phyloP scores from a whole-genome alignment of 108 stramenopile genomes.

The Nannochloropsis gaditana region DNA sequence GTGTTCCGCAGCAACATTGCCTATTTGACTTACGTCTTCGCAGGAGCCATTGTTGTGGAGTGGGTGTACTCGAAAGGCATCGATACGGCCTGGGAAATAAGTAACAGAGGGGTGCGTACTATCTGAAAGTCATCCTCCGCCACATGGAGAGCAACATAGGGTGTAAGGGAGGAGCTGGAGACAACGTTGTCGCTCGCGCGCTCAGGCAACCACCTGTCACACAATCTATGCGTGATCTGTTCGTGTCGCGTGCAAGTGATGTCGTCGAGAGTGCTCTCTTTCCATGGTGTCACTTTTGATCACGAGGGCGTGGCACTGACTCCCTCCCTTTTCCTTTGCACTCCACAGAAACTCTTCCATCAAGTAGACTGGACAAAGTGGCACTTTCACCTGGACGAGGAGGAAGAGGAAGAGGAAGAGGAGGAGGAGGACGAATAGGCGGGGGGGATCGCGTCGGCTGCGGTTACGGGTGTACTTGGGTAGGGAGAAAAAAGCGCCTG shows the following conservation, averaged over 20 bases:
- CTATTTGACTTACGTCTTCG: slow-evolving; percentile 35
- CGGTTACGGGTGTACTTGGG: too few species aligned
- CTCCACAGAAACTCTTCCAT: slow-evolving; percentile 27
- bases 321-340: too few species aligned
- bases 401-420: neutral
- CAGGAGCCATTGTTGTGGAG: slow-evolving; percentile 27
- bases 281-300: too few species aligned
- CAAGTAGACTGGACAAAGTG: slow-evolving; percentile 29
- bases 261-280: too few species aligned
- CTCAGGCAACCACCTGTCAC: too few species aligned
- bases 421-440: neutral
- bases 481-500: too few species aligned
- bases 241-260: too few species aligned
- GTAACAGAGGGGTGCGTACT: slow-evolving; percentile 31
- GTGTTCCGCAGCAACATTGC: slow-evolving; percentile 24
- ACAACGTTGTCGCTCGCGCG: too few species aligned
- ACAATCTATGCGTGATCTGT: too few species aligned
- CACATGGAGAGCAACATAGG: neutral
- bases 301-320: too few species aligned
- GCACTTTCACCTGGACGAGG: slow-evolving; percentile 15
- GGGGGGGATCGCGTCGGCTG: too few species aligned
- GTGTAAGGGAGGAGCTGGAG: too few species aligned
- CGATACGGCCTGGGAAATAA: slow-evolving; percentile 24
- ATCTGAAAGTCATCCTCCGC: neutral
- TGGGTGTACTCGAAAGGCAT: slow-evolving; percentile 26